Conservation (phyloP, 257 asterid genomes). For the Solanum tarapatanum region DNA sequence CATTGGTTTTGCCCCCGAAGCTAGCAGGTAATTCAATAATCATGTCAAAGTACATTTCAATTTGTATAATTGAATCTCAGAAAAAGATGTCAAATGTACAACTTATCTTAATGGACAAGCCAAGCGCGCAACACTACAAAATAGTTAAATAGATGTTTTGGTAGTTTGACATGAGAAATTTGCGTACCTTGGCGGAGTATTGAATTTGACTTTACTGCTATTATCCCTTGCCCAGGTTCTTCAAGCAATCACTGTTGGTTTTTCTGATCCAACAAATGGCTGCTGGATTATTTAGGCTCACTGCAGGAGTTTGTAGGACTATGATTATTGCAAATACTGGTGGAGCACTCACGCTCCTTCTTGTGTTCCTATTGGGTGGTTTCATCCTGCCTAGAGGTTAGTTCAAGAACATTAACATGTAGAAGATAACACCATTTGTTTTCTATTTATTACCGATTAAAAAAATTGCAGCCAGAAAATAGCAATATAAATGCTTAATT, state of each 20-base stretch:
- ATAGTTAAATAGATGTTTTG: neutral
- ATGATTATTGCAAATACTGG: slow-evolving; percentile 52
- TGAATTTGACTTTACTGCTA: neutral
- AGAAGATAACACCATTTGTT: neutral
- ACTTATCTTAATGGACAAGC: neutral
- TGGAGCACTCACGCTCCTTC: slow-evolving; percentile 48
- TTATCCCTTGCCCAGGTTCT: slow-evolving; percentile 32
- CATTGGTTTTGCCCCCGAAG: slow-evolving; percentile 70
- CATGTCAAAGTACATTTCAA: neutral
- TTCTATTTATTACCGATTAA: neutral
- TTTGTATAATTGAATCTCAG: neutral
- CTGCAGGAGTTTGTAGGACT: slow-evolving; percentile 47
- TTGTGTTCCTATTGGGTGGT: slow-evolving; percentile 58
- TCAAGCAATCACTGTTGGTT: slow-evolving; percentile 39
- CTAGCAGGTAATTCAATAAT: slow-evolving; percentile 35
- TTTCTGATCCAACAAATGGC: slow-evolving; percentile 71
- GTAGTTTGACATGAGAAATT: neutral
- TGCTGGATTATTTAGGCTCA: slow-evolving; percentile 48
- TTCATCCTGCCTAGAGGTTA: slow-evolving; percentile 56
- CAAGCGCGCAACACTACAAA: neutral
- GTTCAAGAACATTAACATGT: slow-evolving; percentile 2
- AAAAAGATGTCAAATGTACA: neutral
- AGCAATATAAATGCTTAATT: neutral
- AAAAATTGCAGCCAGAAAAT: neutral
- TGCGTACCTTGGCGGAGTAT: neutral